phyloP scores from a whole-genome alignment of 1,284 basidiomycete genomes.

The Papiliotrema nemorosa region DNA sequence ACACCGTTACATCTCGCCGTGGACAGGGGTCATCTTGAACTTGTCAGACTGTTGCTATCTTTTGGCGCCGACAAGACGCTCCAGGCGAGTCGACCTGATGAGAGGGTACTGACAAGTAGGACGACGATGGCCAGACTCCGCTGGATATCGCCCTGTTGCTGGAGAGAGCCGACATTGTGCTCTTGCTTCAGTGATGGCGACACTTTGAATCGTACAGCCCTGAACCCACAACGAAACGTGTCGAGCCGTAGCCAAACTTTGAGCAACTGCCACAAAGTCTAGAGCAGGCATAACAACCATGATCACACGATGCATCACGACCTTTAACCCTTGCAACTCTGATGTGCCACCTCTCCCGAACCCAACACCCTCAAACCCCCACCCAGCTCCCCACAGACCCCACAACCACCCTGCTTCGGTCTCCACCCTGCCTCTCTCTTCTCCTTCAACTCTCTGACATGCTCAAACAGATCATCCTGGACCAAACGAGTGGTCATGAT shows the following conservation, averaged over 20 bases:
- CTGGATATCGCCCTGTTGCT: slow-evolving; percentile 30
- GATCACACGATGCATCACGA: too few relatives aligned
- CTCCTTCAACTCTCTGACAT: slow-evolving; percentile 55
- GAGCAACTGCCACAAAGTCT: too few relatives aligned
- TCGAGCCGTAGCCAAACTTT: too few relatives aligned
- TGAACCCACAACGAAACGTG: too few relatives aligned
- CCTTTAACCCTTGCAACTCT: too few relatives aligned
- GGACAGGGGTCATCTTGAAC: slow-evolving; percentile 65
- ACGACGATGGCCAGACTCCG: slow-evolving; percentile 41
- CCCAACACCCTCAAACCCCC: too few relatives aligned
- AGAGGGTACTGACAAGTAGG: slow-evolving; percentile 17
- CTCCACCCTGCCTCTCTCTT: slow-evolving; percentile 48
- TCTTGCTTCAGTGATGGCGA: slow-evolving; percentile 12
- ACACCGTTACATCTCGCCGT: slow-evolving; percentile 79
- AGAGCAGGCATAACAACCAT: too few relatives aligned
- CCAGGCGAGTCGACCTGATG: slow-evolving; percentile 52
- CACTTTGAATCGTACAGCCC: too few relatives aligned
- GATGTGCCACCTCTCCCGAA: too few relatives aligned
- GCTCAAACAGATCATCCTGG: slow-evolving; percentile 75
- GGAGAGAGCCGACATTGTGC: slow-evolving; percentile 25
- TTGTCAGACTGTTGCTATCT: slow-evolving; percentile 61
- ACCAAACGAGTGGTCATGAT: slow-evolving; percentile 78
- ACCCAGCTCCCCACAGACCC: slow-evolving; percentile 9
- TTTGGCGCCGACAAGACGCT: slow-evolving; percentile 62
- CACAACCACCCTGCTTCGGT: slow-evolving; percentile 8